These are phyloP conservation scores for Boletus smithii DNA, from an alignment of 1,284 basidiomycete species.

Conservation along the genomic window DNA sequence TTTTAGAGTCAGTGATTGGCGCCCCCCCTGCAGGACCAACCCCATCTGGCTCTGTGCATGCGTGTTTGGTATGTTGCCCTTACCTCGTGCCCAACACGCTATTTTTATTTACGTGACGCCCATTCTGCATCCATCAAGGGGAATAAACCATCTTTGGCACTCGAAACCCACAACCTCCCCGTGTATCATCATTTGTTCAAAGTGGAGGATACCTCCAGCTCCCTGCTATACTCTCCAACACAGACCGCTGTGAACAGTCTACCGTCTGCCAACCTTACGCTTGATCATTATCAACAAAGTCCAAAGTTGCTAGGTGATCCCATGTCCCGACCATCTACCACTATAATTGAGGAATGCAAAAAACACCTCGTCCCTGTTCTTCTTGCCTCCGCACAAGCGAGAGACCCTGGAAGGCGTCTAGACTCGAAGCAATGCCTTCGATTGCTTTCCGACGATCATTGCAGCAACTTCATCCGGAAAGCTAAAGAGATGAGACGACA, in stretches of 20 bases:
- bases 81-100: slow-evolving; percentile 11
- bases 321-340: slow-evolving; percentile 9
- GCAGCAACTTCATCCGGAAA: slow-evolving; percentile 18
- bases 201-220: slow-evolving; percentile 6
- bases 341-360: slow-evolving; percentile 29
- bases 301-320: slow-evolving; percentile 4
- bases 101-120: slow-evolving; percentile 5
- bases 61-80: slow-evolving; percentile 18
- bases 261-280: slow-evolving; percentile 2
- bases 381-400: slow-evolving; percentile 16
- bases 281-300: slow-evolving; percentile 8
- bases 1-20: slow-evolving; percentile 27
- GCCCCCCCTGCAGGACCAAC: slow-evolving; percentile 3
- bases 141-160: slow-evolving; percentile 11
- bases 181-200: slow-evolving; percentile 5
- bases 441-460: slow-evolving; percentile 31
- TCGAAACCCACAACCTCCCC: slow-evolving; percentile 18
- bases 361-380: slow-evolving; percentile 26
- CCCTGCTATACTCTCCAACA: slow-evolving; percentile 12
- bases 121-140: slow-evolving; percentile 3
- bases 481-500: slow-evolving; percentile 28
- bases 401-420: slow-evolving; percentile 11
- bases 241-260: slow-evolving; percentile 12
- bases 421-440: slow-evolving; percentile 19
- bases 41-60: background rate